phyloP scores from a whole-genome alignment of 805 yeast species.

The Monosporozyma servazzii region DNA sequence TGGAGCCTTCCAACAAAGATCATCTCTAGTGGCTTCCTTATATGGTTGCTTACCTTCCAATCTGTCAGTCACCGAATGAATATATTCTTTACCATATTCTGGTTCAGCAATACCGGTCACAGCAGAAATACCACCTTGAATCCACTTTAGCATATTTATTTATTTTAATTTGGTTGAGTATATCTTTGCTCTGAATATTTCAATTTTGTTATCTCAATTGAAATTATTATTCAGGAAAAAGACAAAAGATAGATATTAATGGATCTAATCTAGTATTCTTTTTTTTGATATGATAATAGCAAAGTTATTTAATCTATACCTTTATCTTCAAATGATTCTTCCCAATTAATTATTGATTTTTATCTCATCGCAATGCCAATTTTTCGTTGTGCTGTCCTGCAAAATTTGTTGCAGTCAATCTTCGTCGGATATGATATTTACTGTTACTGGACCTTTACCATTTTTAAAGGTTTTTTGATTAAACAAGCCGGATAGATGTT shows the following conservation, averaged over 20 bases:
- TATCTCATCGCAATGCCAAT: background rate
- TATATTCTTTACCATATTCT: conserved; percentile 87
- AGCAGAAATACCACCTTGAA: conserved; percentile 79
- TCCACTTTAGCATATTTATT: conserved; percentile 60
- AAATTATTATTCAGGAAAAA: background rate
- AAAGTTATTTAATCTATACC: background rate
- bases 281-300: background rate
- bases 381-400: background rate
- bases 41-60: conserved; percentile 50
- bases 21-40: conserved; percentile 51
- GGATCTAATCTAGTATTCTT: background rate
- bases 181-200: background rate
- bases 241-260: background rate
- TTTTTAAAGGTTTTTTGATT: background rate
- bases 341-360: background rate
- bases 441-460: background rate
- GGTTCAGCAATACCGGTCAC: conserved; percentile 98
- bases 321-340: background rate
- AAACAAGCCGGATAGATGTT: background rate
- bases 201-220: background rate
- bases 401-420: background rate
- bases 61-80: conserved; percentile 67
- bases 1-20: conserved; percentile 69
- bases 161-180: background rate
- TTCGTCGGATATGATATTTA: background rate